Evolutionary conservation across 1,284 basidiomycete species (phyloP).

Genomic region (Malassezia equina): DNA sequence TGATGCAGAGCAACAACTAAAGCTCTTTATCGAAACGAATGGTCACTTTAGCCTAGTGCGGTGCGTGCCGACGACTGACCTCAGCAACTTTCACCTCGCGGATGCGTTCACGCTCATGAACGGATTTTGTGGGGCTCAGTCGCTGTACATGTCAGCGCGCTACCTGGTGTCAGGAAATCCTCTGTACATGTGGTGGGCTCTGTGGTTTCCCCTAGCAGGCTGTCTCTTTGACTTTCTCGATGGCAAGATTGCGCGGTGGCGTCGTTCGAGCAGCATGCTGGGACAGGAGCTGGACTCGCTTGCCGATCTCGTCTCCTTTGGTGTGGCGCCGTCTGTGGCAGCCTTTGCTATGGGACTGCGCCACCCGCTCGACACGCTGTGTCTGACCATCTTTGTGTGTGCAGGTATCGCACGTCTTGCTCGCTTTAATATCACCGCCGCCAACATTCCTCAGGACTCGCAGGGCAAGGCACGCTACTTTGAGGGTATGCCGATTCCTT

Average conservation of each 20-base stretch:
- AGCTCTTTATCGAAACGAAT: slow-evolving; percentile 42
- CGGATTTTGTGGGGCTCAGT: slow-evolving; percentile 93
- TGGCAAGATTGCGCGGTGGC: slow-evolving; percentile 94
- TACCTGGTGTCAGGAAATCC: slow-evolving; percentile 72
- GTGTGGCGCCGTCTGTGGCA: slow-evolving; percentile 83
- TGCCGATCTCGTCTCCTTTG: slow-evolving; percentile 93
- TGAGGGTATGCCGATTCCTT: slow-evolving; percentile 93
- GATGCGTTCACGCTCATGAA: slow-evolving; percentile 99
- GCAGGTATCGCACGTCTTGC: slow-evolving; percentile 90
- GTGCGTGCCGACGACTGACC: slow-evolving; percentile 13
- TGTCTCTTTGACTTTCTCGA: slow-evolving; percentile 96
- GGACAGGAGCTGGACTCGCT: slow-evolving; percentile 96
- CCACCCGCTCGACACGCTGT: slow-evolving; percentile 74
- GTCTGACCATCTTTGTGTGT: slow-evolving; percentile 82
- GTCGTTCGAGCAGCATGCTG: slow-evolving; percentile 87
- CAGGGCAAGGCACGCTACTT: slow-evolving; percentile 87
- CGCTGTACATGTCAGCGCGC: slow-evolving; percentile 80
- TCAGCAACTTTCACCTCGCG: slow-evolving; percentile 90
- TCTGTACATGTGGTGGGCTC: slow-evolving; percentile 57
- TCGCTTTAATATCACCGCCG: slow-evolving; percentile 96
- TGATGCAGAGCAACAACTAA: slow-evolving; percentile 21
- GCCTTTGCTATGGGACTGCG: slow-evolving; percentile 85
- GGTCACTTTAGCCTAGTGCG: slow-evolving; percentile 46
- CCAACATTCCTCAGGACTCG: slow-evolving; percentile 76
- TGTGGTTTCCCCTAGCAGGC: slow-evolving; percentile 81